Evolutionary conservation across 2,329 filamentous ascomycete species (phyloP), one percentile per base, ranked within the genome.

Genomic region (Nemania serpens): DNA sequence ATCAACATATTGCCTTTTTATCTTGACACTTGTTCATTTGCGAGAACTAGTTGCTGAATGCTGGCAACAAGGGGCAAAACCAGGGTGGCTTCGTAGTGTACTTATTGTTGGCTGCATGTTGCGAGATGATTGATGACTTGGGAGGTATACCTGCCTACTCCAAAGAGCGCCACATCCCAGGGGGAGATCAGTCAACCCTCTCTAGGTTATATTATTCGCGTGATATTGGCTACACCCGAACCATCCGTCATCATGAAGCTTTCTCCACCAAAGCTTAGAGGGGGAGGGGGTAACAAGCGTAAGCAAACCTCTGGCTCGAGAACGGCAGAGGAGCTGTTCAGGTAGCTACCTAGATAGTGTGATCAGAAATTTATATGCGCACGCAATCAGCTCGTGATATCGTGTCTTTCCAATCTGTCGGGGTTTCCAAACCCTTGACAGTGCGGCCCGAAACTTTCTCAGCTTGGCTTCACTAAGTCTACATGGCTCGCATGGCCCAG

Each of bases 351-450:
- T n/a, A n/a, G n/a, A n/a, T n/a, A 54, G 45, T 42, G 37, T 43
- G 36, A 42, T 48, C 13, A 46, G 29, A 56, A 48, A 47, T 52
- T 53, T 46, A 22, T n/a, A 34, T 37, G 49, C 57, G 61, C 61
- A 63, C 61, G 61, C 61, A 61, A 63, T 63, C 39, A 54, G 36
- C 42, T 37, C 36, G 45, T 25, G 48, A 36, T 63, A 61, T 60
- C 58, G 54, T 63, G 61, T 46, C 57, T 61, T 36, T 43, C 36
- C 36, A 18, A 43, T 43, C 22, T 18, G 48, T 45, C 42, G 52
- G 42, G 41, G 42, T 17, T 50, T 45, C 13, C 15, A 37, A 57
- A 29, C 36, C 52, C 41, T 62, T 53, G 43, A 53, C 33, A 39
- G 61, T 51, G 48, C 45, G 50, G 43, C 20, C 52, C 45, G 12